Evolutionary conservation across 345 rosid genomes (phyloP).

Genomic region (Eucalyptus curtisii): DNA sequence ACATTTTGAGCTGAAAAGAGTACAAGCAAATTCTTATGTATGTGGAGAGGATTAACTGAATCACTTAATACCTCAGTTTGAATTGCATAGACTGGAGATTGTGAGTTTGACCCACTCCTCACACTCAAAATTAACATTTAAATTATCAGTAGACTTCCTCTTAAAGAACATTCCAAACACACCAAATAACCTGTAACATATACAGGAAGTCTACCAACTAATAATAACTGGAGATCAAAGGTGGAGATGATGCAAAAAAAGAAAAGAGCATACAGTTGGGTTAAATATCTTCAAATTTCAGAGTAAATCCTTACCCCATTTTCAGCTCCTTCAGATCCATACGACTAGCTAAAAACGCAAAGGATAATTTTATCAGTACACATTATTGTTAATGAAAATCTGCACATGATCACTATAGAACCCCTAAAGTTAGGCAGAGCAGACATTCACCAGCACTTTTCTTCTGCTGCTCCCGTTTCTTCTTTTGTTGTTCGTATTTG

Average conservation of each 20-base stretch:
- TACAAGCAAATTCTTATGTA: background rate
- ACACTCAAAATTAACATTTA: background rate
- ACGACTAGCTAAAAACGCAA: conserved; percentile 37
- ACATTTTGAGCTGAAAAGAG: background rate
- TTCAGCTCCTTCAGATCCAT: conserved; percentile 83
- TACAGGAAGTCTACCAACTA: background rate
- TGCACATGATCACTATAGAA: background rate
- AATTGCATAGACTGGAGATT: background rate
- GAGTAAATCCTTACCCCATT: conserved; percentile 53
- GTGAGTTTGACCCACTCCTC: background rate
- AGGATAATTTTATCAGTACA: conserved; percentile 17
- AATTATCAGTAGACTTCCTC: background rate
- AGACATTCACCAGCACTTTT: conserved; percentile 48
- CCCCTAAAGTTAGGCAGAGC: conserved; percentile 6
- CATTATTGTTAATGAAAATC: background rate
- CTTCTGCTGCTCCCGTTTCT: conserved; percentile 77
- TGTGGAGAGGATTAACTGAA: background rate
- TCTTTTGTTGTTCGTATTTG: conserved; percentile 76
- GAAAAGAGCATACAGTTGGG: background rate
- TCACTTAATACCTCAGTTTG: background rate
- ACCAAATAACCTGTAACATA: background rate
- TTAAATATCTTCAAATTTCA: background rate
- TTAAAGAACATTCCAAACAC: background rate
- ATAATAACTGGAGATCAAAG: background rate
- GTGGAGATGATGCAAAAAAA: background rate